Evolutionary conservation across 805 yeast species (phyloP).

Genomic region (Lachancea lanzarotensis): DNA sequence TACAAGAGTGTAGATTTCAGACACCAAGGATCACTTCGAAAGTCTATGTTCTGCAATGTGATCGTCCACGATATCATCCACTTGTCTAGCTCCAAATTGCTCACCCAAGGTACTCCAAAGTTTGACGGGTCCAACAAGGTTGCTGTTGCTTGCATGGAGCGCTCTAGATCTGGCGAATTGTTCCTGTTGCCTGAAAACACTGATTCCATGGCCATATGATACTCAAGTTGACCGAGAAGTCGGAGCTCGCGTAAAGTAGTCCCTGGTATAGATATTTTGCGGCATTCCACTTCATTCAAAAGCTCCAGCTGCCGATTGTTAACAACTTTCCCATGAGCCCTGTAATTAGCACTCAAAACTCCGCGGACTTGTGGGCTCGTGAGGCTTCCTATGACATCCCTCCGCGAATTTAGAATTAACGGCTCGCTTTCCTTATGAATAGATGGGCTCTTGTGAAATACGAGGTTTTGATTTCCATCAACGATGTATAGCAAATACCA

Average conservation of each 20-base stretch:
- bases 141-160: conserved; percentile 30
- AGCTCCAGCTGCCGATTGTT: conserved; percentile 20
- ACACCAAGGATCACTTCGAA: conserved; percentile 50
- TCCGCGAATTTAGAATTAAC: conserved; percentile 27
- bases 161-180: not conserved
- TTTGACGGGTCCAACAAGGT: conserved; percentile 46
- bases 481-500: conserved; percentile 62
- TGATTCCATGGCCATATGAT: conserved; percentile 55
- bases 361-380: conserved; percentile 9
- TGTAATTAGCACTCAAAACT: conserved; percentile 11
- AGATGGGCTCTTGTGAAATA: conserved; percentile 51
- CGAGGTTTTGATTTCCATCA: conserved; percentile 64
- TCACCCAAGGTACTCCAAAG: conserved; percentile 62
- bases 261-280: conserved; percentile 14
- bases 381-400: conserved; percentile 8
- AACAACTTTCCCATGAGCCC: conserved; percentile 10
- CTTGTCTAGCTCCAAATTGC: conserved; percentile 59
- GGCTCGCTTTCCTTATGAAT: conserved; percentile 41
- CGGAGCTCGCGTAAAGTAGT: conserved; percentile 43
- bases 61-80: conserved; percentile 84
- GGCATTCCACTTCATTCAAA: conserved; percentile 15
- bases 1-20: conserved; percentile 63
- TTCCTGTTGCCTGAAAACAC: conserved; percentile 43
- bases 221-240: conserved; percentile 63
- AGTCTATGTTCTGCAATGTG: conserved; percentile 49